Evolutionary conservation across 106 monocot genomes (phyloP), one percentile per base, ranked within the genome.

Genomic region (Acorus calamus): DNA sequence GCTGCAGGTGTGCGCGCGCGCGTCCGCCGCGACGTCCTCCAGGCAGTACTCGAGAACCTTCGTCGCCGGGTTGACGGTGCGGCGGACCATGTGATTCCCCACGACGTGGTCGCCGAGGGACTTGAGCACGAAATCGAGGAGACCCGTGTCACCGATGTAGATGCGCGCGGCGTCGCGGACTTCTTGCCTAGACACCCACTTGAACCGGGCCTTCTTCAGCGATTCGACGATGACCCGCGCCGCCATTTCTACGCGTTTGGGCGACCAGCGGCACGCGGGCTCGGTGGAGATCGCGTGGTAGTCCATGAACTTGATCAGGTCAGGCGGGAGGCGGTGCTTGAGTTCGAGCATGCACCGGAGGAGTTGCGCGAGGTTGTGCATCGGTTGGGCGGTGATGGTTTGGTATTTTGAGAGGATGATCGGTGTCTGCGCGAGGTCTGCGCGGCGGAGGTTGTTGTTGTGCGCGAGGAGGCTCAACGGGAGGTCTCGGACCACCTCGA

Each of bases 11-110:
- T 14, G 57, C 12, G 11, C 44, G 3, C 79, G 65, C 47, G 82
- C 64, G 13, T 67, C 59, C 46, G 28, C 66, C 42, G 84, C 76
- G 6, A 84, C 55, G 69, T 91, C 84, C 60, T 91, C 87, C 51
- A 96, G 61, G 66, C 86, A 83, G 74, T 96, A 96, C 50, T 96
- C 91, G 4, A 96, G 73, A 47, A 96, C 87, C 59, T 96, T 96
- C 60, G 91, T 96, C 6, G 88, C 80, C 7, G 96, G 96, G 60
- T 96, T 96, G 56, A 96, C 91, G 67, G 70, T 71, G 6, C 96
- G 73, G 5, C 91, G 81, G 8, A 96, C 87, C 49, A 91, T 63
- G 66, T 91, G 80, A 59, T 78, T 85, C 0, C 84, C 92, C 4
- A 92, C 72, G 5, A 87, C 50, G 60, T 82, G 87, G 67, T 92